Percentiles rank a stretch among this genome's conserved stretches.
phyloP scores from a whole-genome alignment of 2,329 filamentous ascomycete genomes.

The Penicillium sp. region DNA sequence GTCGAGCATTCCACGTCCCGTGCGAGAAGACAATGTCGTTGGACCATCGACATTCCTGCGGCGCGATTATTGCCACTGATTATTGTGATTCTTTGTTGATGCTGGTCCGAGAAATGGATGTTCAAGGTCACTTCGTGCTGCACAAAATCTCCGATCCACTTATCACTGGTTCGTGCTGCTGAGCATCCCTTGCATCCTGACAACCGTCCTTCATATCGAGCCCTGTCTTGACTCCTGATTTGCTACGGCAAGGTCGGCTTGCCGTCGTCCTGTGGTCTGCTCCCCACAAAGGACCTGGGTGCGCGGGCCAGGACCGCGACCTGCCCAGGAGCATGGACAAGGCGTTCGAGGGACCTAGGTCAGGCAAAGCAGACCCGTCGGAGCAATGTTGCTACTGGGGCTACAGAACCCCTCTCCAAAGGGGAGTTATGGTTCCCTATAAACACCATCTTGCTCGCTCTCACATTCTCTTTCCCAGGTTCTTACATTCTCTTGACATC shows the following conservation, averaged over 20 bases:
- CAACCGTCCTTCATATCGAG: constrained; percentile 30
- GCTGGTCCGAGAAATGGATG: constrained; percentile 15
- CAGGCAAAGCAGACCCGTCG: constrained; percentile 33
- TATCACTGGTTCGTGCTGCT: constrained; percentile 36
- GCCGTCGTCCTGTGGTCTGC: constrained; percentile 26
- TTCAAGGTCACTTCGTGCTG: constrained; percentile 22
- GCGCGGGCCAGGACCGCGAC: constrained; percentile 29
- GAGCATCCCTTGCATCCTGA: constrained; percentile 35
- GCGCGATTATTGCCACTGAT: constrained; percentile 30
- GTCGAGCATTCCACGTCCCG: constrained; percentile 30
- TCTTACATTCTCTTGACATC: constrained; percentile 42
- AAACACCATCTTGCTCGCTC: constrained; percentile 43
- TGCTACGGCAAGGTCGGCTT: constrained; percentile 34
- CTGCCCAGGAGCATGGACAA: constrained; percentile 31
- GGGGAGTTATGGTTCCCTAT: constrained; percentile 35
- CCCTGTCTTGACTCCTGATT: constrained; percentile 38
- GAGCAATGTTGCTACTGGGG: constrained; percentile 35
- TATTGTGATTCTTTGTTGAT: constrained; percentile 23
- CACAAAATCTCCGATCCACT: constrained; percentile 35
- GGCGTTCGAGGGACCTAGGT: constrained; percentile 35
- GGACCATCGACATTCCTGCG: constrained; percentile 32
- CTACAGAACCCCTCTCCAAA: constrained; percentile 28
- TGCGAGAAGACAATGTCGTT: constrained; percentile 21
- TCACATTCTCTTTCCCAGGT: constrained; percentile 44
- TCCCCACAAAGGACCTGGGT: constrained; percentile 26